Base-by-base conservation (phyloP, 2,329 filamentous ascomycete species). In the Immersiporthe knoxdaviesiana region DNA sequence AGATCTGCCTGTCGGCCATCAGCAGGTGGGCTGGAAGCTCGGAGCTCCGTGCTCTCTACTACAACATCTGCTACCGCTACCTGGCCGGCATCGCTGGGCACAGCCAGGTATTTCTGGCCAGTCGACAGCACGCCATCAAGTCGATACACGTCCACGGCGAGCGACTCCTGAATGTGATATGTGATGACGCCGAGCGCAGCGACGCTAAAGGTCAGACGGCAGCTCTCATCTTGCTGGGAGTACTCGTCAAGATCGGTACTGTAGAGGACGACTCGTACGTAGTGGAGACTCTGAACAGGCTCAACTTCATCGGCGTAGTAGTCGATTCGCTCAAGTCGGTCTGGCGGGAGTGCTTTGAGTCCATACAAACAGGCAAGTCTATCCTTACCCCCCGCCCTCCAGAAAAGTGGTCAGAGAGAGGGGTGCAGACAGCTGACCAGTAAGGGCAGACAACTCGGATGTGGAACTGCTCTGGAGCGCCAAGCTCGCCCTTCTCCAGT, bases 291-390 rank as follows among this genome's bases (percentile, higher is more conserved):
- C 87, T 99, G 67, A 91, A 92, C 75, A 89, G 92, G 68, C 88
- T 97, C 61, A 99, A 99, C 80, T 97, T 97, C 77, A 87, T 97
- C 64, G 92, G 92, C 64, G 90, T 98, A 37, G 87, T 98, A 39
- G 90, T 99, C 65, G 95, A 98, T 79, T 93, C 93, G 65, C 87
- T 99, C 68, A 90, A 92, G 74, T 86, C 88, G 73, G 88, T 97
- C 65, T 88, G 94, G 71, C 80, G 87, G 14, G 94, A 97, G 74
- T 87, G 92, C 80, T 84, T 86, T 66, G 84, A 87, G 67, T 83
- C 86, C 44, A 82, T 86, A 75, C 79, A 79, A 71, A 82, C 82
- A 73, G 87, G 90, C 91, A 83, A 76, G 83, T 74, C 16, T n/a
- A n/a, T n/a, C n/a, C n/a, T n/a, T n/a, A n/a, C n/a, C 12, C n/a